phyloP scores from a whole-genome alignment of 768 basidiomycete genomes.

The Lactarius tabidus region DNA sequence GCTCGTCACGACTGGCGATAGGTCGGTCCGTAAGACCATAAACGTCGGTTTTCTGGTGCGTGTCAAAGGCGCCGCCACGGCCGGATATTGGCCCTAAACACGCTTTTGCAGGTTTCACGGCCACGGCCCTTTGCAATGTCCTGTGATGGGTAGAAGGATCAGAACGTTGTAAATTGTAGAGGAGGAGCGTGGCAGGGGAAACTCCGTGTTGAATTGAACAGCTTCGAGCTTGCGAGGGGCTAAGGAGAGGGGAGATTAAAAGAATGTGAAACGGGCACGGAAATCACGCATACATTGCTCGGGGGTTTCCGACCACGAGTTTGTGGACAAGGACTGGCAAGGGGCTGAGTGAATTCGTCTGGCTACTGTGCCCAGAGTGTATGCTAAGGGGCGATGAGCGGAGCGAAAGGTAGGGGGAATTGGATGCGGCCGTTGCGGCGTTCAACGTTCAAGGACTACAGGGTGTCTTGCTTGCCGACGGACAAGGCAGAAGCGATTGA shows the following conservation, averaged over 20 bases:
- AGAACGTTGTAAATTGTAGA: neutral
- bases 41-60: neutral
- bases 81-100: constrained; percentile 1
- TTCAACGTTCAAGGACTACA: neutral
- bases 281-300: neutral
- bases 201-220: neutral
- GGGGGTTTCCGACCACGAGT: constrained; percentile 9
- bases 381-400: neutral
- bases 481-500: neutral
- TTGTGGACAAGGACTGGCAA: neutral
- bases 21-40: neutral
- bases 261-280: neutral
- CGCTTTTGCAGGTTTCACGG: neutral
- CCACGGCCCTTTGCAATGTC: constrained; percentile 9
- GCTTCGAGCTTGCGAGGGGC: neutral
- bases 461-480: neutral
- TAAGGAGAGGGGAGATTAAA: neutral
- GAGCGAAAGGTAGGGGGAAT: neutral
- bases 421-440: neutral
- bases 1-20: constrained; percentile 7
- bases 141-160: neutral
- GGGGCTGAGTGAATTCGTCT: neutral
- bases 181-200: neutral
- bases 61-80: constrained; percentile 1
- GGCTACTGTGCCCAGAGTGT: neutral